Percentiles rank a stretch among this genome's conserved stretches.
phyloP scores from a whole-genome alignment of 352 stramenopile species.

The Globisporangium cylindrosporum region DNA sequence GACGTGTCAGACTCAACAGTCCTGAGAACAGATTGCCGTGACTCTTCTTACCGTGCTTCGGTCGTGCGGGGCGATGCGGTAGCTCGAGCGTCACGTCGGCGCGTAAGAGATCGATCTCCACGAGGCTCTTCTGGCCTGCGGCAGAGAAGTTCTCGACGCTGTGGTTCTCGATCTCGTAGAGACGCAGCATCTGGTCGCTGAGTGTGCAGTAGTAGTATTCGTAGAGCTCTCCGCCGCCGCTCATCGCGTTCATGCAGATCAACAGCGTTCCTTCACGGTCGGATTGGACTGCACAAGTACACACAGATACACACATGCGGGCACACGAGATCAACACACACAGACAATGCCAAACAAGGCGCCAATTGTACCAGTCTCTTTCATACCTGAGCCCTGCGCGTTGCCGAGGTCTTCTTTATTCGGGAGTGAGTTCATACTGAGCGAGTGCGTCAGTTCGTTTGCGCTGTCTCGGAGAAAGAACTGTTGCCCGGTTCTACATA shows the following conservation, averaged over 20 bases:
- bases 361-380: not conserved
- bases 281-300: slow-evolving; percentile 17
- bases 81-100: slow-evolving; percentile 34
- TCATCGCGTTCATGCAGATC: slow-evolving; percentile 10
- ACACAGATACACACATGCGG: slow-evolving; percentile 1
- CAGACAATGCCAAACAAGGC: not conserved
- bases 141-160: slow-evolving; percentile 3
- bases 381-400: slow-evolving; percentile 16
- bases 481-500: slow-evolving; percentile 49
- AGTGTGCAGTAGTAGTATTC: slow-evolving; percentile 37
- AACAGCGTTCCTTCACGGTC: slow-evolving; percentile 34
- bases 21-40: slow-evolving; percentile 11
- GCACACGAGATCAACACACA: not conserved
- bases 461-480: slow-evolving; percentile 54
- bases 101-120: slow-evolving; percentile 38
- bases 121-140: slow-evolving; percentile 14
- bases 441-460: slow-evolving; percentile 37
- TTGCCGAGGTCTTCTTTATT: slow-evolving; percentile 23
- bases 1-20: slow-evolving; percentile 10
- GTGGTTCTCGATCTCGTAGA: slow-evolving; percentile 27
- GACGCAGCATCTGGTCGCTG: slow-evolving; percentile 27
- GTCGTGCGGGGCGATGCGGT: slow-evolving; percentile 15
- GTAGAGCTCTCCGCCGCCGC: slow-evolving; percentile 21
- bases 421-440: slow-evolving; percentile 29
- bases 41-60: slow-evolving; percentile 5